phyloP scores from a whole-genome alignment of 2,329 filamentous ascomycete species.

The Eurotiales sp. region DNA sequence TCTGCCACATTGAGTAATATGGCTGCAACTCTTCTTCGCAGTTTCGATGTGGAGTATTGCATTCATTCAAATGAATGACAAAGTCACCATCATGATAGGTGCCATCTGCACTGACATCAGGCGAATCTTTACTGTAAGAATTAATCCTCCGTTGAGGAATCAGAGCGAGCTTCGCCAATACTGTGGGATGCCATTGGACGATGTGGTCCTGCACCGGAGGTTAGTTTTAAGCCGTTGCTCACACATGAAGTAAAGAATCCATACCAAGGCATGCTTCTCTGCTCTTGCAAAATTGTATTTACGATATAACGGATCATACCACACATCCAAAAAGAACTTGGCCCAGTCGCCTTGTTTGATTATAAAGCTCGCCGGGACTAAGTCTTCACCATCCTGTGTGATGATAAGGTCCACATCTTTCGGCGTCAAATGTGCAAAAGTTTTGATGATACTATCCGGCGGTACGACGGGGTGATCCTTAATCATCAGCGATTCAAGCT shows the following conservation, averaged over 20 bases:
- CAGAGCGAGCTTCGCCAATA: conserved; percentile 82
- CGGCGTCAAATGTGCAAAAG: conserved; percentile 75
- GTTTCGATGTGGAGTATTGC: conserved; percentile 56
- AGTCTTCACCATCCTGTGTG: conserved; percentile 76
- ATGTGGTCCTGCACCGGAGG: conserved; percentile 66
- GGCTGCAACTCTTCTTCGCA: conserved; percentile 69
- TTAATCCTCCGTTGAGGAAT: conserved; percentile 85
- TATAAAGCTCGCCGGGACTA: conserved; percentile 74
- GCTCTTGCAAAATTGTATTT: conserved; percentile 96
- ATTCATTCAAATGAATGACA: conserved; percentile 72
- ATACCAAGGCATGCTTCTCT: conserved; percentile 82
- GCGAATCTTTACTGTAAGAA: conserved; percentile 60
- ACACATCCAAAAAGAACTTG: conserved; percentile 87
- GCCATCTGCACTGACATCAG: conserved; percentile 46
- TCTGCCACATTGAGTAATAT: conserved; percentile 44
- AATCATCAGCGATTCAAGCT: conserved; percentile 75
- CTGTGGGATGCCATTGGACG: conserved; percentile 94
- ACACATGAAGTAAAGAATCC: not conserved
- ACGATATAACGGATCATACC: conserved; percentile 92
- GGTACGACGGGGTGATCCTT: conserved; percentile 83
- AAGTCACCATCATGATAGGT: conserved; percentile 81
- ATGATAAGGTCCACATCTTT: conserved; percentile 76
- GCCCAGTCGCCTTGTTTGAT: conserved; percentile 84
- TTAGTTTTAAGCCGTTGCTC: not conserved
- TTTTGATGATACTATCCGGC: conserved; percentile 95